phyloP scores from a whole-genome alignment of 305 asterid genomes.

The Solanum hybrid region DNA sequence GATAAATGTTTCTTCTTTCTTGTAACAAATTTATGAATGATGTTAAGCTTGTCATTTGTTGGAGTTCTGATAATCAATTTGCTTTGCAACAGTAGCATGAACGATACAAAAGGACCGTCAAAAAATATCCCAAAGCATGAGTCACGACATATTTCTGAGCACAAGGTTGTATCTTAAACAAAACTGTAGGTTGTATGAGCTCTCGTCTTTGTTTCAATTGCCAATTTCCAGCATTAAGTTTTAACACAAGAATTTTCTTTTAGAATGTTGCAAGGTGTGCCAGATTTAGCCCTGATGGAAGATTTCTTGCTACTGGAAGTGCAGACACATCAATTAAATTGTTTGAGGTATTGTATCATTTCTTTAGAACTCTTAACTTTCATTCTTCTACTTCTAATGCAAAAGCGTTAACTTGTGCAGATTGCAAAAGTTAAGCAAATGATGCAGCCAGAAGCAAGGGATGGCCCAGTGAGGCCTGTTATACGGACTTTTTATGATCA shows the following conservation, averaged over 20 bases:
- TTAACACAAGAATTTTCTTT: neutral
- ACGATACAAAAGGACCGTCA: constrained; percentile 53
- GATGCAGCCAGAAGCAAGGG: constrained; percentile 69
- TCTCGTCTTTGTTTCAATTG: constrained; percentile 2
- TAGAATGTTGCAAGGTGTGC: constrained; percentile 83
- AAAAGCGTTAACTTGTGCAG: constrained; percentile 22
- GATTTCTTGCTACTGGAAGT: constrained; percentile 83
- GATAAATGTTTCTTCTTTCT: neutral
- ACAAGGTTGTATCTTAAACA: constrained; percentile 49
- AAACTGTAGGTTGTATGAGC: constrained; percentile 3
- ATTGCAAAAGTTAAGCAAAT: constrained; percentile 61
- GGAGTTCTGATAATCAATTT: neutral
- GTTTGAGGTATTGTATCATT: constrained; percentile 48
- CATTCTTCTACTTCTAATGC: constrained; percentile 17
- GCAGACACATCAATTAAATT: constrained; percentile 84
- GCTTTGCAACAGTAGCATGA: constrained; percentile 37
- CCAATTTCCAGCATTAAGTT: constrained; percentile 8
- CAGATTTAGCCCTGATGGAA: constrained; percentile 85
- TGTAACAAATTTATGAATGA: neutral
- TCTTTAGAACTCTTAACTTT: constrained; percentile 11
- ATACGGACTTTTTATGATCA: constrained; percentile 73
- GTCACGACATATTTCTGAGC: constrained; percentile 68
- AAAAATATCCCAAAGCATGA: constrained; percentile 77
- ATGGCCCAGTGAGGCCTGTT: constrained; percentile 64
- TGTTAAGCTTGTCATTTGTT: neutral